Evolutionary conservation across 345 rosid genomes (phyloP), one percentile per base, ranked within the genome.

Genomic region (Trapa incisa): DNA sequence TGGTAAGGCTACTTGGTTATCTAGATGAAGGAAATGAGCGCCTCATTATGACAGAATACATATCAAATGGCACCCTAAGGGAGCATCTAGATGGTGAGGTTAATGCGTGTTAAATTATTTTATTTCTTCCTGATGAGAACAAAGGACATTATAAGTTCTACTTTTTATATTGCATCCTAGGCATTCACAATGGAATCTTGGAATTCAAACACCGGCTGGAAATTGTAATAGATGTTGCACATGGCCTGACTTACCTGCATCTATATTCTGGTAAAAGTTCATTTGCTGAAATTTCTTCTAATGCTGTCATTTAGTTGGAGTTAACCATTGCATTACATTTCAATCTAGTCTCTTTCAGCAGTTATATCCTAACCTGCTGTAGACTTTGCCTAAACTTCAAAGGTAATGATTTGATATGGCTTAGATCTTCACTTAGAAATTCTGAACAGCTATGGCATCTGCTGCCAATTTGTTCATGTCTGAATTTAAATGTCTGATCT

Each of bases 171-270:
- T 10, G 39, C 8, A 36, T 60, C 68, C 72, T 84, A 94, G 99
- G 88, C 80, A 67, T 61, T 71, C 81, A 75, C 2, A 91, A 86
- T 66, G 88, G 73, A 79, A 79, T 83, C 76, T 82, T 94, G 74
- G 96, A 84, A 69, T 91, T 94, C 72, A 89, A 84, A 69, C 99
- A 91, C 74, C 83, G 99, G 75, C 92, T 94, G 67, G 99, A 85
- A 78, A 86, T 94, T 68, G 82, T 88, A 35, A 94, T 94, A 32
- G 97, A 94, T 77, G 86, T 94, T 75, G 92, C 96, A 75, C 99
- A 94, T 79, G 99, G 91, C 69, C 78, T 94, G 71, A 85, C 99
- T 14, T 89, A 89, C 80, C 97, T 94, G 74, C 99, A 94, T 72
- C 70, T 81, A 37, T 94, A 91, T 79, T 77, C 99, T 79, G 99